Base-by-base conservation (phyloP, 1,139 yeast genomes). In the Yamadazyma friedrichii region DNA sequence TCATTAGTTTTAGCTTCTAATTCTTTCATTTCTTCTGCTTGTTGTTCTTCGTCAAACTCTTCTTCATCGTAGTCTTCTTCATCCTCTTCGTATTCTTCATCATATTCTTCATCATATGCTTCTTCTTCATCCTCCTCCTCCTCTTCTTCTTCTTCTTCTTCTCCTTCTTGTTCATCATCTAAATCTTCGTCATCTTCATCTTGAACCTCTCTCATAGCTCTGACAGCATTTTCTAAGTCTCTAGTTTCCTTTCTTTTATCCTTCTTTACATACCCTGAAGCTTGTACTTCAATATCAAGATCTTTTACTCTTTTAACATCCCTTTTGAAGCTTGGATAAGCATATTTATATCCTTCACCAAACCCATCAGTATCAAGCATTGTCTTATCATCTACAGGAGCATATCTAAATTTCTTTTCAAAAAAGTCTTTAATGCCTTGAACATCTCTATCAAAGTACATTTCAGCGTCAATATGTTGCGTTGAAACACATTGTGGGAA, bases 401-500 rank as follows among this genome's bases (percentile, higher is more conserved):
- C 72, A 54, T 87, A 94, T 48, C 80, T 79, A 53, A 93, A 78
- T 61, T 87, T 86, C 61, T 81, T 82, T 48, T 74, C 82, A 64
- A 93, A 93, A 56, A 91, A 94, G 37, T 82, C 75, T 48, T 89
- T 74, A 45, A 93, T 82, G 57, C 98, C 91, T 45, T 88, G 85
- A 17, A 93, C 95, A 65, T 93, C 99, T 65, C 98, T 78, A 51
- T 87, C 82, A 60, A 93, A 93, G 60, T 88, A 91, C 44, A 75
- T 76, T 50, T 83, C 83, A 10, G 98, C 98, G 57, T 93, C 96
- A 3, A 71, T 74, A 59, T 93, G 99, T 51, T 87, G 91, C 33
- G 87, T 87, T 13, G 96, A 88, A 16, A 93, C 87, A 80, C 97
- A 91, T 64, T 93, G 99, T 4, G 99, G 99, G 71, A 93, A 93